Percentiles rank a stretch among this genome's conserved stretches.
These are phyloP conservation scores for Xylariales sp. DNA, from an alignment of 2,329 filamentous ascomycete genomes.

Conservation along the genomic window DNA sequence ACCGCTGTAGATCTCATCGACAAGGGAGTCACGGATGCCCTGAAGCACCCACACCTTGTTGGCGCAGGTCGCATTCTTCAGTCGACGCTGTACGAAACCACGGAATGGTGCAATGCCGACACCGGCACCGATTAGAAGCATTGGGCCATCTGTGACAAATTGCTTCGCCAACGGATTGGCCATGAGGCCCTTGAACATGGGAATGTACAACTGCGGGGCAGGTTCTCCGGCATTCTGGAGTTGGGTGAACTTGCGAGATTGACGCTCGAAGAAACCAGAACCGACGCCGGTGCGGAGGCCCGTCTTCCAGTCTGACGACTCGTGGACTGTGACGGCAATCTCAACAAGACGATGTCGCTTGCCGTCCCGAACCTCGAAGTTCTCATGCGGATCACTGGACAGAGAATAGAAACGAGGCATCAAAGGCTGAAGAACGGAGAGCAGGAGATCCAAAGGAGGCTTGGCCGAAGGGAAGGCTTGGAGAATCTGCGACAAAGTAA, in stretches of 20 bases:
- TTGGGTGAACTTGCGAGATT: constrained; percentile 68
- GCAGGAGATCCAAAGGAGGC: constrained; percentile 77
- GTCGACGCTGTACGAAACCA: constrained; percentile 82
- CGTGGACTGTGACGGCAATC: constrained; percentile 94
- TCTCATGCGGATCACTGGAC: constrained; percentile 88
- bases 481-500: constrained; percentile 81
- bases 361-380: constrained; percentile 61
- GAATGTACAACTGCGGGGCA: constrained; percentile 65
- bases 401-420: constrained; percentile 99
- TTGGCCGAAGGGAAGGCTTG: constrained; percentile 88
- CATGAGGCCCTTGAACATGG: constrained; percentile 99
- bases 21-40: constrained; percentile 62
- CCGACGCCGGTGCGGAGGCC: constrained; percentile 77
- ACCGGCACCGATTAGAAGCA: constrained; percentile 94
- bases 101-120: constrained; percentile 97
- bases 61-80: constrained; percentile 32
- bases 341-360: constrained; percentile 79
- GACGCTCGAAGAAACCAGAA: constrained; percentile 87
- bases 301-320: constrained; percentile 72
- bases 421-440: constrained; percentile 76
- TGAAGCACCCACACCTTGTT: constrained; percentile 33
- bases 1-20: constrained; percentile 94
- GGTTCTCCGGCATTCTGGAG: constrained; percentile 58
- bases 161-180: constrained; percentile 89
- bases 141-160: constrained; percentile 90